Evolutionary conservation across 345 rosid genomes (phyloP).

Genomic region (Salix caprea): DNA sequence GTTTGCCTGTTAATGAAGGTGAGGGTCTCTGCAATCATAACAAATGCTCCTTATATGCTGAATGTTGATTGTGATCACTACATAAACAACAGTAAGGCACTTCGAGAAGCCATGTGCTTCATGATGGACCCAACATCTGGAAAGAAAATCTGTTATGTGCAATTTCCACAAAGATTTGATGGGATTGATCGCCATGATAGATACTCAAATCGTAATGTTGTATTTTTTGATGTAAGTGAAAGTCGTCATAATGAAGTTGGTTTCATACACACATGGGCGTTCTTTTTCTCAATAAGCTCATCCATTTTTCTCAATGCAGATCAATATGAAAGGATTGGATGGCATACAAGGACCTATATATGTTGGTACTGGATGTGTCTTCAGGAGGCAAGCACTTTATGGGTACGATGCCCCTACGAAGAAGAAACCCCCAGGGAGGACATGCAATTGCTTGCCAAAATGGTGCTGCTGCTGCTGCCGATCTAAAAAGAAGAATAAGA

Average conservation of each 20-base stretch:
- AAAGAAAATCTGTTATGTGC: conserved; percentile 14
- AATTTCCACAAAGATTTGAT: conserved; percentile 21
- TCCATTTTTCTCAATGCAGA: conserved; percentile 38
- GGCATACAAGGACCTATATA: conserved; percentile 94
- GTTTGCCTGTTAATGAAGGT: conserved; percentile 2
- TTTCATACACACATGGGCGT: background rate
- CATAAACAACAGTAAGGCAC: conserved; percentile 17
- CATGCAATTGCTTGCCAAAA: conserved; percentile 84
- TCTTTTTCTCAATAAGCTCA: background rate
- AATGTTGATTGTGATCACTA: conserved; percentile 21
- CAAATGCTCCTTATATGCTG: conserved; percentile 20
- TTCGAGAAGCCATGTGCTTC: conserved; percentile 20
- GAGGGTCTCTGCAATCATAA: conserved; percentile 13
- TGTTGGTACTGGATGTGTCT: conserved; percentile 92
- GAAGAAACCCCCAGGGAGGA: conserved; percentile 65
- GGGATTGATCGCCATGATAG: conserved; percentile 17
- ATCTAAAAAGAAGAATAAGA: conserved; percentile 49
- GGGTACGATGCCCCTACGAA: conserved; percentile 75
- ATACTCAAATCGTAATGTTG: conserved; percentile 20
- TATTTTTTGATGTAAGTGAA: conserved; percentile 16
- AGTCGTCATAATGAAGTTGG: background rate
- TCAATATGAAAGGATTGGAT: conserved; percentile 93
- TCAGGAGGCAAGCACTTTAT: conserved; percentile 81
- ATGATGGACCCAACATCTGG: conserved; percentile 17
- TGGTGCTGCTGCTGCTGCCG: conserved; percentile 50